These are phyloP conservation scores for Melaleuca quinquenervia DNA, from an alignment of 345 rosid genomes.

Conservation along the genomic window DNA sequence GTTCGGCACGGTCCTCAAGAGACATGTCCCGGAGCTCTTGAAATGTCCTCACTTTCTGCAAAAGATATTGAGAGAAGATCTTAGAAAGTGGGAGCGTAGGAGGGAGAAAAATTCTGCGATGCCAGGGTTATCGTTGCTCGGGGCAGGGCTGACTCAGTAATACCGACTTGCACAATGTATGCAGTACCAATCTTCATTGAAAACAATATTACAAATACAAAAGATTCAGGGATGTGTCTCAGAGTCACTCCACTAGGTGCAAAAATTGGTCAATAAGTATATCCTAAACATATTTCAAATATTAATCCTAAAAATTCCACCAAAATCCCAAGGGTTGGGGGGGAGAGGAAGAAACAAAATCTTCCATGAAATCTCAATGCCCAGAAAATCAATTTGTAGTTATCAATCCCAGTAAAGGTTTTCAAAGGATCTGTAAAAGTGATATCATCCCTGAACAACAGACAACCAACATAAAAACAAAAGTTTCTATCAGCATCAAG, in stretches of 20 bases:
- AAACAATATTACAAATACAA: background rate
- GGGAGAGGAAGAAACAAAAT: no score
- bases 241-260: background rate
- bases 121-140: background rate
- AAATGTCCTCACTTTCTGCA: constrained; percentile 89
- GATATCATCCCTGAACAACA: no score
- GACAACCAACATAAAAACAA: no score
- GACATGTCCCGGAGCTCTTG: constrained; percentile 76
- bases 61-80: background rate
- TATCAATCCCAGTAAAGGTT: no score
- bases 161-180: background rate
- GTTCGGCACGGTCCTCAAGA: constrained; percentile 57
- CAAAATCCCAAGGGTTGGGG: no score
- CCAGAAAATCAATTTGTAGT: no score
- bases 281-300: no score
- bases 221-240: background rate
- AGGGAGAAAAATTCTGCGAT: background rate
- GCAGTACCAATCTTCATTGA: background rate
- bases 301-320: no score
- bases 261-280: background rate
- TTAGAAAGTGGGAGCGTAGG: background rate
- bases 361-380: no score
- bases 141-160: background rate
- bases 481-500: background rate
- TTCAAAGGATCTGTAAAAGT: no score